Conservation (phyloP, 345 rosid genomes). For the Citrus medica region DNA sequence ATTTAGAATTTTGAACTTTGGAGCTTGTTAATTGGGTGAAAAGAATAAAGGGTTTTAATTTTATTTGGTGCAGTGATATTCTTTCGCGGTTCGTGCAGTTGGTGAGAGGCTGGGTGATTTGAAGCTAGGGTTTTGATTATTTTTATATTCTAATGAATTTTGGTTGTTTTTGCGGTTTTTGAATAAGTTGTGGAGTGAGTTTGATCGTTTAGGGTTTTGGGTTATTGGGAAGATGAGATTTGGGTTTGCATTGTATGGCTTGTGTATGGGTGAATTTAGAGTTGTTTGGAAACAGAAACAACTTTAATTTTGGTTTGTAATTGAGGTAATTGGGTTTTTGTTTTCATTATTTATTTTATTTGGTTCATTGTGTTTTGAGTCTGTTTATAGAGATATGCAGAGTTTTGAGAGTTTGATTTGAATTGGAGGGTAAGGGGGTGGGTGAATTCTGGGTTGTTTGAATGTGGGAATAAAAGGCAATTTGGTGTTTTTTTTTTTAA, state of each 20-base stretch:
- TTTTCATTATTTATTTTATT: conserved; percentile 9
- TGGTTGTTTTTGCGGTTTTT: conserved; percentile 22
- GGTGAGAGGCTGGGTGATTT: conserved; percentile 28
- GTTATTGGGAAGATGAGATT: conserved; percentile 53
- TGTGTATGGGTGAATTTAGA: conserved; percentile 30
- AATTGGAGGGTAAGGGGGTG: conserved; percentile 29
- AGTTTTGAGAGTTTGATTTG: conserved; percentile 43
- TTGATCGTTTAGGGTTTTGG: conserved; percentile 67
- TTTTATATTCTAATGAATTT: conserved; percentile 26
- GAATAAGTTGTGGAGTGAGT: conserved; percentile 29
- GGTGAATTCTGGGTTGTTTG: conserved; percentile 24
- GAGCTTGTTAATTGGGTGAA: conserved; percentile 33
- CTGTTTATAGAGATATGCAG: conserved; percentile 43
- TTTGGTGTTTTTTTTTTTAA: conserved; percentile 21
- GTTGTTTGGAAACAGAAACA: conserved; percentile 31
- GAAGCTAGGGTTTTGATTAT: conserved; percentile 58
- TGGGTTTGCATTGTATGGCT: conserved; percentile 52
- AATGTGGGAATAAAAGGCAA: conserved; percentile 27
- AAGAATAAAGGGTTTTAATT: conserved; percentile 27
- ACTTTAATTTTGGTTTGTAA: conserved; percentile 9
- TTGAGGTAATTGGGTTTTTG: conserved; percentile 1
- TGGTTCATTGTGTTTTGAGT: conserved; percentile 27
- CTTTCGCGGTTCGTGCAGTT: conserved; percentile 40
- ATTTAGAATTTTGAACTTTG: conserved; percentile 28
- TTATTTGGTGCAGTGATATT: conserved; percentile 38